Conservation (phyloP, 1,284 basidiomycete species). For the Naganishia albida region DNA sequence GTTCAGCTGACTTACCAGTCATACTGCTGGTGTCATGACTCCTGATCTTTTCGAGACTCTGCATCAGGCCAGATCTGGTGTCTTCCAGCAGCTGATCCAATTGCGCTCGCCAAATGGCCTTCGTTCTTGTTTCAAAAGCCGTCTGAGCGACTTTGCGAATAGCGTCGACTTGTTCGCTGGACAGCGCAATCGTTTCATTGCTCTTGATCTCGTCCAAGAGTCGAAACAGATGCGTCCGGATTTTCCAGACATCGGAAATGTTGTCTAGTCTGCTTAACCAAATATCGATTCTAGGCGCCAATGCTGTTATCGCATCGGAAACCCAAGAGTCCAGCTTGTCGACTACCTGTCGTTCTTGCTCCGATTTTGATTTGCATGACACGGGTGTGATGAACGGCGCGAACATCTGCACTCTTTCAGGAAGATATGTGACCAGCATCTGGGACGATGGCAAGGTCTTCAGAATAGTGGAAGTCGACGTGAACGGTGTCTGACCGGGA, state of each 20-base stretch:
- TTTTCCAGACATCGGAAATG: constrained; percentile 49
- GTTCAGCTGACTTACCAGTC: constrained; percentile 34
- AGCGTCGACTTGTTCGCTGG: constrained; percentile 20
- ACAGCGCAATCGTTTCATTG: constrained; percentile 18
- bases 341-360: constrained; percentile 47
- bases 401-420: constrained; percentile 46
- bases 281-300: constrained; percentile 40
- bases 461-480: constrained; percentile 38
- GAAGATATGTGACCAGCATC: constrained; percentile 52
- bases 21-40: constrained; percentile 33
- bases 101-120: constrained; percentile 47
- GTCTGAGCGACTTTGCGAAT: constrained; percentile 36
- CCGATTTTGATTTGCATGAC: constrained; percentile 54
- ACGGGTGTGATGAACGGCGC: constrained; percentile 42
- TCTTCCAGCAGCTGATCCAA: constrained; percentile 39
- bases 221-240: constrained; percentile 37
- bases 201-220: constrained; percentile 34
- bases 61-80: constrained; percentile 36
- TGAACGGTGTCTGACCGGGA: not conserved
- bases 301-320: constrained; percentile 36
- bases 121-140: constrained; percentile 47
- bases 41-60: constrained; percentile 39
- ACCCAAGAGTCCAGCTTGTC: constrained; percentile 47
- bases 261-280: constrained; percentile 45
- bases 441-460: constrained; percentile 51